A percentile compares a stretch with the other conserved stretches of the same genome.
Evolutionary conservation across 192 early-diverging fungal genomes (phyloP).

Genomic region (Dissophora globulifera): DNA sequence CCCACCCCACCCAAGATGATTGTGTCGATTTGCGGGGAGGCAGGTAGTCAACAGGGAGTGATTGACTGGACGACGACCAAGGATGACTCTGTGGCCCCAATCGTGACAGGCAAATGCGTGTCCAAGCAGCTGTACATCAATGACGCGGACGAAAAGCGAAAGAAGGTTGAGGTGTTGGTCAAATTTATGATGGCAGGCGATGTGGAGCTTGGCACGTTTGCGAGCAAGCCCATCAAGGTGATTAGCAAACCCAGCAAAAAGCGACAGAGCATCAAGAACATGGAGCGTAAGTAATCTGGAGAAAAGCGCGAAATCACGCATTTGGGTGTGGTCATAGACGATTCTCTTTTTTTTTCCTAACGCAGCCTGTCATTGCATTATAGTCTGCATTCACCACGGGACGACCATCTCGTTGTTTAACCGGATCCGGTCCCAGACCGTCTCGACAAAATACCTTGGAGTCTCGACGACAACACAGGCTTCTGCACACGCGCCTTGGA

Average conservation of each 20-base stretch:
- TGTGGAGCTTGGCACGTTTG: constrained; percentile 71
- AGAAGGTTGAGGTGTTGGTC: constrained; percentile 79
- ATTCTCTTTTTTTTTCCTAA: too few relatives aligned
- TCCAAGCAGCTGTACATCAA: constrained; percentile 88
- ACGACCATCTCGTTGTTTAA: constrained; percentile 90
- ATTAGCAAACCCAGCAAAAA: constrained; percentile 95
- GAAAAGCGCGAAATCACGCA: too few relatives aligned
- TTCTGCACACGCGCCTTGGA: constrained; percentile 53
- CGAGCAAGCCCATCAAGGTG: constrained; percentile 84
- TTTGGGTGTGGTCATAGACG: too few relatives aligned
- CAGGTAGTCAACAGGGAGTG: constrained; percentile 59
- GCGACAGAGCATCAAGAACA: constrained; percentile 85
- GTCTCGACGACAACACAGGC: constrained; percentile 59
- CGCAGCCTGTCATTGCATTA: too few relatives aligned
- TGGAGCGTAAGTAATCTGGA: constrained; percentile 74
- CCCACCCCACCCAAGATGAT: constrained; percentile 61
- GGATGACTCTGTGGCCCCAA: constrained; percentile 57
- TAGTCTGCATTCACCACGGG: constrained; percentile 89
- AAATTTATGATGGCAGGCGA: constrained; percentile 74
- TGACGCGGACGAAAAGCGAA: constrained; percentile 87
- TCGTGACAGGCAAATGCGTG: constrained; percentile 77
- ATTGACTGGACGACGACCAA: constrained; percentile 67
- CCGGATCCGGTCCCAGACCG: constrained; percentile 89
- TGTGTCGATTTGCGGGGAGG: constrained; percentile 70
- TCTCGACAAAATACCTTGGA: constrained; percentile 87